phyloP scores from a whole-genome alignment of 2,329 filamentous ascomycete genomes.

The Monascus ruber region DNA sequence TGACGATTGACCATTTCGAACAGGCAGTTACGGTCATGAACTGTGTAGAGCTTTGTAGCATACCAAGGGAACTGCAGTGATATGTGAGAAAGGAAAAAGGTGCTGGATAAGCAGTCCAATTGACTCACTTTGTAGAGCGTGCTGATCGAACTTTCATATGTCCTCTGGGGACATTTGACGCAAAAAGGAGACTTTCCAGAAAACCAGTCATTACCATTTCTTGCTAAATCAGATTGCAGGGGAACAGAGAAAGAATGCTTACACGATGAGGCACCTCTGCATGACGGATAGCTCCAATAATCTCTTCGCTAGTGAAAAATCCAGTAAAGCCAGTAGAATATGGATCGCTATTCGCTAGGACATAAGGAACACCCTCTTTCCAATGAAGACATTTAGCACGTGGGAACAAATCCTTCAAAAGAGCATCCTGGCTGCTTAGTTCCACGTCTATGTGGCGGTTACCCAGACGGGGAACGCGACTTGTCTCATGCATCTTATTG shows the following conservation, averaged over 20 bases:
- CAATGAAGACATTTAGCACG: slow-evolving; percentile 40
- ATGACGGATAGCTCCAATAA: slow-evolving; percentile 35
- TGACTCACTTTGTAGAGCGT: slow-evolving; percentile 38
- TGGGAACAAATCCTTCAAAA: slow-evolving; percentile 43
- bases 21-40: slow-evolving; percentile 36
- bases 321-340: slow-evolving; percentile 41
- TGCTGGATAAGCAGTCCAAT: background rate
- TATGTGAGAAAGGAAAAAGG: slow-evolving; percentile 4
- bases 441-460: slow-evolving; percentile 37
- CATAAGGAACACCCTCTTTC: slow-evolving; percentile 24
- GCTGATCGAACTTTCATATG: slow-evolving; percentile 42
- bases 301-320: slow-evolving; percentile 41
- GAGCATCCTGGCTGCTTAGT: slow-evolving; percentile 35
- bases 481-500: slow-evolving; percentile 21
- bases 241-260: slow-evolving; percentile 13
- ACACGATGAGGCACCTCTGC: slow-evolving; percentile 40
- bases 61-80: slow-evolving; percentile 39
- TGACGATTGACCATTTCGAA: slow-evolving; percentile 39
- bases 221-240: background rate
- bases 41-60: slow-evolving; percentile 32
- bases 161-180: slow-evolving; percentile 39
- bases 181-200: slow-evolving; percentile 36
- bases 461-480: slow-evolving; percentile 34
- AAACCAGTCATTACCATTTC: background rate
- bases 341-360: slow-evolving; percentile 25